Evolutionary conservation across 306 rosid species (phyloP).

Genomic region (Leucaena leucocephala): DNA sequence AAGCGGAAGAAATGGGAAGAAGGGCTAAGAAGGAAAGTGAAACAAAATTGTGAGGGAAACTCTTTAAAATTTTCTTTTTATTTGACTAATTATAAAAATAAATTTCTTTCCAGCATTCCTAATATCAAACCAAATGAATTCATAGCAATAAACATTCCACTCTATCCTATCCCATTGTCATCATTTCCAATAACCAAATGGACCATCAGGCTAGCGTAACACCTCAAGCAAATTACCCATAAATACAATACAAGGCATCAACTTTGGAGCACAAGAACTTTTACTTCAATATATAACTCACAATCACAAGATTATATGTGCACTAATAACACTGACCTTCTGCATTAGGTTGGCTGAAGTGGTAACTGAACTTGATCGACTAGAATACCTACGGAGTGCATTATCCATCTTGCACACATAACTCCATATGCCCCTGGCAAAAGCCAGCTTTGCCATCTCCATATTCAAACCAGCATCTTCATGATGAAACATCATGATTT

Average conservation of each 20-base stretch:
- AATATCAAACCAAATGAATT: too few species aligned
- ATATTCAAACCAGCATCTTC: conserved; percentile 92
- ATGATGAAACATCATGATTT: conserved; percentile 86
- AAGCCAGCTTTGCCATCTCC: conserved; percentile 85
- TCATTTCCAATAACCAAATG: background rate
- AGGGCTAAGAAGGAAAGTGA: background rate
- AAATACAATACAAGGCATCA: conserved; percentile 15
- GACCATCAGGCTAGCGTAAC: background rate
- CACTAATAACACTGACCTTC: conserved; percentile 64
- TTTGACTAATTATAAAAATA: too few species aligned
- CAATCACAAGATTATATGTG: conserved; percentile 24
- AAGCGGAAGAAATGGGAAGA: background rate
- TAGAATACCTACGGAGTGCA: conserved; percentile 71
- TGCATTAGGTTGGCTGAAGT: conserved; percentile 66
- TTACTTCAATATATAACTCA: conserved; percentile 22
- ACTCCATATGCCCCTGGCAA: conserved; percentile 89
- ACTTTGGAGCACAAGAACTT: conserved; percentile 7
- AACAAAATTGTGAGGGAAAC: background rate
- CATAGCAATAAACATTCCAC: background rate
- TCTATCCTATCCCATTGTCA: background rate
- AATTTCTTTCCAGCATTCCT: too few species aligned
- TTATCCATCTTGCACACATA: conserved; percentile 84
- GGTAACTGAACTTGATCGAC: conserved; percentile 52
- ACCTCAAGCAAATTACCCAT: conserved; percentile 11
- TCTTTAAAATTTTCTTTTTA: too few species aligned